phyloP scores from a whole-genome alignment of 495 filamentous ascomycete genomes.

The Glonium stellatum region DNA sequence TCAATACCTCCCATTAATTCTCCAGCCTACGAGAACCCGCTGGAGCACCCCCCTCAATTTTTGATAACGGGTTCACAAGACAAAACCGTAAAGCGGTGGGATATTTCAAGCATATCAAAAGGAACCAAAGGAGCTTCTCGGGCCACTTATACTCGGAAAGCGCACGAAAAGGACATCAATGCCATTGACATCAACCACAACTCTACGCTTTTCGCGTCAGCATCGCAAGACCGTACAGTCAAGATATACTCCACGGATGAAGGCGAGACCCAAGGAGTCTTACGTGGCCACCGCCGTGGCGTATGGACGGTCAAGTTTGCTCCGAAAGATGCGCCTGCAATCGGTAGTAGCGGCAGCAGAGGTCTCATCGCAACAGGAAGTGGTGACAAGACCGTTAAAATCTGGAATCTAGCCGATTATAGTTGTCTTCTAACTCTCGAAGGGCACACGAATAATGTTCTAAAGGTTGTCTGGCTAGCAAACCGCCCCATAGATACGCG shows the following conservation, averaged over 20 bases:
- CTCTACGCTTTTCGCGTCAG: slow-evolving; percentile 73
- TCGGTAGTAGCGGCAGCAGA: slow-evolving; percentile 52
- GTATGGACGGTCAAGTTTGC: slow-evolving; percentile 93
- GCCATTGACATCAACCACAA: slow-evolving; percentile 71
- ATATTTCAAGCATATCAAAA: slow-evolving; percentile 44
- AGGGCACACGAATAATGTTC: slow-evolving; percentile 88
- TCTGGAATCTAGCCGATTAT: slow-evolving; percentile 92
- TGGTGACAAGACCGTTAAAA: slow-evolving; percentile 90
- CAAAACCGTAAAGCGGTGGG: slow-evolving; percentile 87
- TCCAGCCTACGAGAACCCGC: slow-evolving; percentile 55
- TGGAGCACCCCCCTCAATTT: slow-evolving; percentile 74
- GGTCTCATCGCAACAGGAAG: slow-evolving; percentile 80
- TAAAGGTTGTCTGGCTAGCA: slow-evolving; percentile 88
- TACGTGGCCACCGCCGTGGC: slow-evolving; percentile 85
- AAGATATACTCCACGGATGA: slow-evolving; percentile 91
- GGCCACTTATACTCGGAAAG: slow-evolving; percentile 70
- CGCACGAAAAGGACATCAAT: slow-evolving; percentile 99
- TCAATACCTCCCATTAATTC: slow-evolving; percentile 56
- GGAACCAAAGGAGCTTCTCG: slow-evolving; percentile 37
- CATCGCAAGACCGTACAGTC: slow-evolving; percentile 90
- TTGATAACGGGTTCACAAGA: slow-evolving; percentile 90
- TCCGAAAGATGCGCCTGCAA: slow-evolving; percentile 63
- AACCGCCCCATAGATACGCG: slow-evolving; percentile 42
- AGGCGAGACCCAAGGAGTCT: slow-evolving; percentile 79
- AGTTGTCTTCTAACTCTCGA: slow-evolving; percentile 90